Conservation (phyloP, 495 filamentous ascomycete species). For the Aspergillus baeticus region DNA sequence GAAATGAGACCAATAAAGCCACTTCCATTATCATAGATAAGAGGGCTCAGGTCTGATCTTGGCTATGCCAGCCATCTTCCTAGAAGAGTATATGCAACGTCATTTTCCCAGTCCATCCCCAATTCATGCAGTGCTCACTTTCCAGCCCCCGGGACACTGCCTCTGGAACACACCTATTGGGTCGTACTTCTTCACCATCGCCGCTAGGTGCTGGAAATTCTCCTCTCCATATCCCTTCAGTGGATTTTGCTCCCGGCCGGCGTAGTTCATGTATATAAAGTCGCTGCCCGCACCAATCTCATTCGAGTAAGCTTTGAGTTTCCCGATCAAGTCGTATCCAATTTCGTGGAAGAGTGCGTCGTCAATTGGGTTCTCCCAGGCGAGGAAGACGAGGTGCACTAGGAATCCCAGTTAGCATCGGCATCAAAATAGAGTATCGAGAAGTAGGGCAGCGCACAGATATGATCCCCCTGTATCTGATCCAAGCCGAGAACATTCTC, state of each 20-base stretch:
- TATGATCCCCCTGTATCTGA: not conserved
- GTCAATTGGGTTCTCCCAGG: not conserved
- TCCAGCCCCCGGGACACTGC: slow-evolving; percentile 6
- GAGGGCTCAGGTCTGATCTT: too few relatives aligned
- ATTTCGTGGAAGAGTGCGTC: not conserved
- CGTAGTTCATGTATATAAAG: slow-evolving; percentile 25
- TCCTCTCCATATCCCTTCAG: slow-evolving; percentile 31
- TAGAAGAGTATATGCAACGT: too few relatives aligned
- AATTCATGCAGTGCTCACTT: not conserved
- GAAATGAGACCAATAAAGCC: too few relatives aligned
- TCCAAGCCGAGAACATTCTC: not conserved
- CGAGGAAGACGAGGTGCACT: not conserved
- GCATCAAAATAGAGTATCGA: not conserved
- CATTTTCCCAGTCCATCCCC: too few relatives aligned
- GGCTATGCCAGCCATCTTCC: too few relatives aligned
- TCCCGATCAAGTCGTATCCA: not conserved
- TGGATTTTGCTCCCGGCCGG: slow-evolving; percentile 25
- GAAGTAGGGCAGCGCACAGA: not conserved
- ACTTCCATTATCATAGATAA: too few relatives aligned
- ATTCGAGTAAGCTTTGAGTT: not conserved
- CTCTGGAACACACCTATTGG: slow-evolving; percentile 13
- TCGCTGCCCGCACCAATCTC: not conserved
- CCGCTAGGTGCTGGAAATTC: slow-evolving; percentile 19
- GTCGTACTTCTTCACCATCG: slow-evolving; percentile 31
- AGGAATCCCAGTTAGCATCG: not conserved